A percentile compares a stretch with the other conserved stretches of the same genome.
These are phyloP conservation scores for Leptographium lundbergii DNA, from an alignment of 2,329 filamentous ascomycete genomes.

Conservation along the genomic window DNA sequence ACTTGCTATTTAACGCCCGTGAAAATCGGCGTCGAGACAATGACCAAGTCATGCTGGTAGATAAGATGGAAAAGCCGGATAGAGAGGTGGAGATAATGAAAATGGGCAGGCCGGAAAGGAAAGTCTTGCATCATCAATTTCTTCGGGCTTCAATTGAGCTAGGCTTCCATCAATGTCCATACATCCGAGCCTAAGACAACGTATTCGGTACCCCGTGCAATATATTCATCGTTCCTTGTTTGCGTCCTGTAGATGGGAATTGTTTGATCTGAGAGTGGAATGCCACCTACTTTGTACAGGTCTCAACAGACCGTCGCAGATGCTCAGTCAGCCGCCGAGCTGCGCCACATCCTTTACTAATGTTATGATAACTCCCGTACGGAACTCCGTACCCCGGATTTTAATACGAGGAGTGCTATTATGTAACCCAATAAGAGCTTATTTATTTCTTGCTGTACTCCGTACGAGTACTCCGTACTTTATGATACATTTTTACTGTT, in stretches of 20 bases:
- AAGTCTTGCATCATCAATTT: not conserved
- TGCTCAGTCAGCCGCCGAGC: not conserved
- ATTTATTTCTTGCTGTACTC: no score
- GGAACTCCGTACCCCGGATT: not conserved
- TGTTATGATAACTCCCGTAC: no score
- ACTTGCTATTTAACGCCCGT: slow-evolving; percentile 57
- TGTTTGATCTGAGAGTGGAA: not conserved
- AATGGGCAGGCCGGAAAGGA: not conserved
- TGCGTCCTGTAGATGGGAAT: no score
- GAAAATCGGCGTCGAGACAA: slow-evolving; percentile 46
- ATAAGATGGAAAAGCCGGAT: not conserved
- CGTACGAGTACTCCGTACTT: no score
- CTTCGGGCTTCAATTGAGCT: not conserved
- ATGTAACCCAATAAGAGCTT: no score
- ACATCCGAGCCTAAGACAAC: not conserved
- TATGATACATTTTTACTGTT: no score
- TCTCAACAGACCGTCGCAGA: not conserved
- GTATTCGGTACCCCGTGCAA: not conserved
- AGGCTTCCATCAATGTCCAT: not conserved
- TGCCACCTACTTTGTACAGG: no score
- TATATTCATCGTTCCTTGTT: not conserved
- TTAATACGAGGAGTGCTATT: not conserved
- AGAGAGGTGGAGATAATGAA: not conserved
- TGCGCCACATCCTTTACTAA: not conserved
- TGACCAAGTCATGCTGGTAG: slow-evolving; percentile 41